A percentile compares a stretch with the other conserved stretches of the same genome.
phyloP scores from a whole-genome alignment of 2,329 filamentous ascomycete genomes.

The Fusarium haematococcum region DNA sequence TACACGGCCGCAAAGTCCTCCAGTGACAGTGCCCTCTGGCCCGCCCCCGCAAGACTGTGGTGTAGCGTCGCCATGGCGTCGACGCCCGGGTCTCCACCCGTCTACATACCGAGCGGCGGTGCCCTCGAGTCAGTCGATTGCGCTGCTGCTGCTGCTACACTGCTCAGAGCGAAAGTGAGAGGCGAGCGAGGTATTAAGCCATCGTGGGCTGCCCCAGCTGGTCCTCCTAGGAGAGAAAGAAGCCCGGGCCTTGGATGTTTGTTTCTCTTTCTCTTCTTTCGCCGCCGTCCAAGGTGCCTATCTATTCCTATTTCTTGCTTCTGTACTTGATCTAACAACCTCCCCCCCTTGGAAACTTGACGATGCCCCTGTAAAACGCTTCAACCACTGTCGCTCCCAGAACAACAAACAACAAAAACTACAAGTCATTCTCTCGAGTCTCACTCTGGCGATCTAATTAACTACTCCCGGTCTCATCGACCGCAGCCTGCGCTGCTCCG shows the following conservation, averaged over 20 bases:
- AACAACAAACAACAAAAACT: not conserved
- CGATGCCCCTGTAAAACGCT: not conserved
- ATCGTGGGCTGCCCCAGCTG: constrained; percentile 35
- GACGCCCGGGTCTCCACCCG: constrained; percentile 30
- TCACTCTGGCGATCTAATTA: not conserved
- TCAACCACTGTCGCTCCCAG: not conserved
- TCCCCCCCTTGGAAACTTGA: not conserved
- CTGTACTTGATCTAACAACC: not conserved
- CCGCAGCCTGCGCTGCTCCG: not conserved
- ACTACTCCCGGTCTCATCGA: not conserved
- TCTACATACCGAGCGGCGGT: constrained; percentile 22
- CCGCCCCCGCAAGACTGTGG: constrained; percentile 44
- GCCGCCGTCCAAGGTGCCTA: not conserved
- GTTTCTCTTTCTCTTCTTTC: not conserved
- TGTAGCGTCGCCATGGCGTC: constrained; percentile 32
- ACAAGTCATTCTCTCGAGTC: not conserved
- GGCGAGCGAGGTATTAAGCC: constrained; percentile 37
- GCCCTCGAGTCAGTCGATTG: constrained; percentile 39
- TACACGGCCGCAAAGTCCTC: constrained; percentile 20
- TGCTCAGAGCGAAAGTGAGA: not conserved
- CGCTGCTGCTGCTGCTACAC: not conserved
- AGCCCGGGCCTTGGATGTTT: constrained; percentile 1
- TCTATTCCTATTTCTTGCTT: not conserved
- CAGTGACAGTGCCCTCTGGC: constrained; percentile 32
- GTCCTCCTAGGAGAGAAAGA: not conserved